These are phyloP conservation scores for Ceratobasidium sp. DNA, from an alignment of 1,284 basidiomycete species.

Conservation along the genomic window DNA sequence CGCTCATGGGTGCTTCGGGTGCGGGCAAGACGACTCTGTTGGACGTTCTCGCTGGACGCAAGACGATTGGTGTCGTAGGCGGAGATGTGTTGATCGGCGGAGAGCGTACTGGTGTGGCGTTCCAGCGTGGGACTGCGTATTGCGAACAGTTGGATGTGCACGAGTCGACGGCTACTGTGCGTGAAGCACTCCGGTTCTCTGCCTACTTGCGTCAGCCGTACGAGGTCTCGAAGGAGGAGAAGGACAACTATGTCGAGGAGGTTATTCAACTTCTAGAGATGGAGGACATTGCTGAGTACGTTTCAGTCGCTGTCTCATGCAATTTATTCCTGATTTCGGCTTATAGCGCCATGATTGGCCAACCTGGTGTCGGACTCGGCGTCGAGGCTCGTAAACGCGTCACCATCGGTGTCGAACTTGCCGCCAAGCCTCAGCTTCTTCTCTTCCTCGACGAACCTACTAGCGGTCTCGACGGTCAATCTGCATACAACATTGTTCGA, in stretches of 20 bases:
- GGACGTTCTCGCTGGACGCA: constrained; percentile 68
- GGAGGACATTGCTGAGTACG: constrained; percentile 65
- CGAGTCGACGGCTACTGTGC: constrained; percentile 68
- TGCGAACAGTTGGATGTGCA: constrained; percentile 66
- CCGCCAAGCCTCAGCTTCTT: constrained; percentile 69
- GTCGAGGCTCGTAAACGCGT: constrained; percentile 69
- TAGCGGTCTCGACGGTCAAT: constrained; percentile 70
- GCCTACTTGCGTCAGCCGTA: constrained; percentile 70
- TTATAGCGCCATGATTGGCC: constrained; percentile 60
- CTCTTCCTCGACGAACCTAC: constrained; percentile 70
- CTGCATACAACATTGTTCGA: constrained; percentile 69
- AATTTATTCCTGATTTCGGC: constrained; percentile 35
- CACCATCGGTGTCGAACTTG: constrained; percentile 73
- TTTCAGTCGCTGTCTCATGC: constrained; percentile 56
- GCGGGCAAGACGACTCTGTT: constrained; percentile 68
- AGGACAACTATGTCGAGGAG: constrained; percentile 67
- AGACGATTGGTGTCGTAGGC: constrained; percentile 65
- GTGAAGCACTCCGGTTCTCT: constrained; percentile 70
- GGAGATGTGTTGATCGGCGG: constrained; percentile 68
- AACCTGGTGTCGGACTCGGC: constrained; percentile 64
- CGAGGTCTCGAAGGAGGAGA: constrained; percentile 63
- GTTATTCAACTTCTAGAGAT: constrained; percentile 66
- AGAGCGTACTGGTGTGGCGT: constrained; percentile 62
- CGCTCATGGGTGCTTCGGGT: constrained; percentile 72
- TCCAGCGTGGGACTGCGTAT: constrained; percentile 68